Conservation (phyloP, 768 basidiomycete genomes). For the Termitomyces sp. region DNA sequence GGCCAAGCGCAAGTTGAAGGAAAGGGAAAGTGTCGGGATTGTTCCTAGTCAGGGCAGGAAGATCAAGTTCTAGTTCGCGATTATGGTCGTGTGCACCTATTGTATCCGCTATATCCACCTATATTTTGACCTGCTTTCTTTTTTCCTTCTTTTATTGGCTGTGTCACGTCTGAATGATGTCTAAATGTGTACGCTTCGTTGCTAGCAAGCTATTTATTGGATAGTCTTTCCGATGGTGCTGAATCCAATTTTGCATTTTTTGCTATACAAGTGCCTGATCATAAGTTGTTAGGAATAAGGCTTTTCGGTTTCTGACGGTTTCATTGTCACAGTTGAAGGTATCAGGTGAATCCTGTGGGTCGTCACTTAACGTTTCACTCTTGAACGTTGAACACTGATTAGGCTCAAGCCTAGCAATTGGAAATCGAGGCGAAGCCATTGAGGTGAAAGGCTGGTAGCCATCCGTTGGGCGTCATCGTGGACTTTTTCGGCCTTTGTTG, state of each 20-base stretch:
- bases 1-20: conserved; percentile 80
- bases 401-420: no score
- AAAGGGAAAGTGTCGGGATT: conserved; percentile 58
- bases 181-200: no score
- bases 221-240: not conserved
- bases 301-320: not conserved
- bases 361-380: no score
- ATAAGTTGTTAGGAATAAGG: not conserved
- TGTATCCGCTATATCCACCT: not conserved
- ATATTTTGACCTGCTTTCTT: not conserved
- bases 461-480: no score
- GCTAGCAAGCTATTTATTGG: not conserved
- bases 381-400: no score
- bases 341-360: no score
- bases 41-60: conserved; percentile 77
- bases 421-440: no score
- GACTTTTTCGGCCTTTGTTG: no score
- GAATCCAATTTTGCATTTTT: not conserved
- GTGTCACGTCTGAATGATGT: not conserved
- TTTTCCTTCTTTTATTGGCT: not conserved
- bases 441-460: no score
- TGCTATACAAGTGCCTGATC: not conserved
- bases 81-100: conserved; percentile 12
- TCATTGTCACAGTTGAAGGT: not conserved
- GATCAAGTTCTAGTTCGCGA: conserved; percentile 51